These are phyloP conservation scores for Setomelanomma holmii DNA, from an alignment of 2,329 filamentous ascomycete species.

Conservation along the genomic window DNA sequence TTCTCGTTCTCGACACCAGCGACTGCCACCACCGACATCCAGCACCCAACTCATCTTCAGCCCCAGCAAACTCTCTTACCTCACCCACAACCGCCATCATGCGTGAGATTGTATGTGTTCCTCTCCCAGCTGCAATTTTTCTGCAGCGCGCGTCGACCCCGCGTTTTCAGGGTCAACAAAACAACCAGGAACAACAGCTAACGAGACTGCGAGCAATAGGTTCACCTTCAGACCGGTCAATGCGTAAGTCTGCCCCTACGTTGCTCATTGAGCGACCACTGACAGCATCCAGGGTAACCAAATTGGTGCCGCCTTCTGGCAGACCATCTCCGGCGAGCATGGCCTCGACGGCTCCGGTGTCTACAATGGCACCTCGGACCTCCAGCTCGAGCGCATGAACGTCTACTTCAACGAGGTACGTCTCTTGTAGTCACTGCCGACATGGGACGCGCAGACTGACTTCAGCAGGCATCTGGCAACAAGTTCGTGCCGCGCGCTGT, in stretches of 20 bases:
- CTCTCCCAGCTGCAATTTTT: constrained; percentile 45
- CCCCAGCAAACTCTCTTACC: constrained; percentile 33
- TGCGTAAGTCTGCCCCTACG: constrained; percentile 72
- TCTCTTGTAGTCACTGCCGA: constrained; percentile 23
- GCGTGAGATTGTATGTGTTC: constrained; percentile 72
- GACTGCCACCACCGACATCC: constrained; percentile 34
- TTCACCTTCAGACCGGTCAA: constrained; percentile 99
- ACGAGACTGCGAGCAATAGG: constrained; percentile 67
- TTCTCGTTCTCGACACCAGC: constrained; percentile 41
- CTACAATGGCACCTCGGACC: constrained; percentile 97
- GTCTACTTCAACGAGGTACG: constrained; percentile 96
- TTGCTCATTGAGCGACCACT: constrained; percentile 26
- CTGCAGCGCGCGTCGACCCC: constrained; percentile 53
- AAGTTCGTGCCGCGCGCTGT: constrained; percentile 99
- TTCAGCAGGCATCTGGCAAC: constrained; percentile 82
- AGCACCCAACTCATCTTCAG: constrained; percentile 41
- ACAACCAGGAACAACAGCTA: constrained; percentile 63
- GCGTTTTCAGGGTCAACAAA: constrained; percentile 50
- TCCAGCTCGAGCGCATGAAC: constrained; percentile 99
- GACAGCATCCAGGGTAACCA: constrained; percentile 84
- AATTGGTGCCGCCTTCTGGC: constrained; percentile 99
- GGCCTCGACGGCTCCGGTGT: constrained; percentile 97
- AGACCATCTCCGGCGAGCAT: constrained; percentile 72
- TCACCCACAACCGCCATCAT: constrained; percentile 56
- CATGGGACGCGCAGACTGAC: constrained; percentile 28